These are phyloP conservation scores for Pyronema domesticum DNA, from an alignment of 495 filamentous ascomycete species.

Conservation along the genomic window DNA sequence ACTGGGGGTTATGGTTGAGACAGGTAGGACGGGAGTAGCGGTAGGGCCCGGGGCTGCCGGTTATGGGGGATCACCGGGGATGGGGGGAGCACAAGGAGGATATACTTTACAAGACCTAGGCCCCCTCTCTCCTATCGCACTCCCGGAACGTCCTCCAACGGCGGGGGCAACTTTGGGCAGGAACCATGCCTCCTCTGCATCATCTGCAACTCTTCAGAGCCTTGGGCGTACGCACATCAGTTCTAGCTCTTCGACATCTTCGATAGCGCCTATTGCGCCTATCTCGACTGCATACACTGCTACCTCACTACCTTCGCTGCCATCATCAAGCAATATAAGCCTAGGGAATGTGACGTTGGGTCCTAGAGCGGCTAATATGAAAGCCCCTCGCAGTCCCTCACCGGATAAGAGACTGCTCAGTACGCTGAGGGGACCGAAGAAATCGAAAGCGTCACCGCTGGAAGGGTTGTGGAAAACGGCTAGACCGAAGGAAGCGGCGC, in stretches of 20 bases:
- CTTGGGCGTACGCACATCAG: neutral
- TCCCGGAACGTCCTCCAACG: neutral
- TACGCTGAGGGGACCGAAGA: slow-evolving; percentile 36
- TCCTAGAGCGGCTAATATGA: slow-evolving; percentile 6
- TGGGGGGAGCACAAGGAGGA: neutral
- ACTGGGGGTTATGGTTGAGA: slow-evolving; percentile 64
- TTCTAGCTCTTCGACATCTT: neutral
- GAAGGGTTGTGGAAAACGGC: neutral
- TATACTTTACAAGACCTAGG: neutral
- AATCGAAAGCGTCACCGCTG: slow-evolving; percentile 3
- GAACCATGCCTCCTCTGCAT: neutral
- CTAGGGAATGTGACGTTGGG: neutral
- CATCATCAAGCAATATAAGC: neutral
- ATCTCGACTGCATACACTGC: neutral
- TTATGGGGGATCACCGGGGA: too few relatives aligned
- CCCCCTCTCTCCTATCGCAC: neutral
- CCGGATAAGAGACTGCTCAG: slow-evolving; percentile 62
- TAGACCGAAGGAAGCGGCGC: slow-evolving; percentile 40
- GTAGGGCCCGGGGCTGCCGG: too few relatives aligned
- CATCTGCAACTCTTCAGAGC: neutral
- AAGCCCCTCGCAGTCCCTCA: slow-evolving; percentile 48
- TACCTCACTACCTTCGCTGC: slow-evolving; percentile 5
- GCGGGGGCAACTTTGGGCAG: neutral
- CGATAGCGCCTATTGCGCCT: neutral
- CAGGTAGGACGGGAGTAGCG: too few relatives aligned